Conservation (phyloP, 2,329 filamentous ascomycete species). For the Cyclaneusma minus region DNA sequence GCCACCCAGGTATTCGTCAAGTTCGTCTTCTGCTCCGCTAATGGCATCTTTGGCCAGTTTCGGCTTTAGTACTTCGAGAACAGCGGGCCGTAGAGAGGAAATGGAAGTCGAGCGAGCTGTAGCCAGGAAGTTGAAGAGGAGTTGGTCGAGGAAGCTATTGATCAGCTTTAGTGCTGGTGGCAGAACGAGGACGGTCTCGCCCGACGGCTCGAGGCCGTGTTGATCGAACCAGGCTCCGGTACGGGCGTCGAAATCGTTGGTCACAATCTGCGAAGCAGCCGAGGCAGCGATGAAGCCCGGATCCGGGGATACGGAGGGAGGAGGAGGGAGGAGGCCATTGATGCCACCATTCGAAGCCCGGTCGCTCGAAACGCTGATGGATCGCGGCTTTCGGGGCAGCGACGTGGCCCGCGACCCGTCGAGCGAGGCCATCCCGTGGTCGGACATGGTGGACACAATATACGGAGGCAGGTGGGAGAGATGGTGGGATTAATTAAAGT, state of each 20-base stretch:
- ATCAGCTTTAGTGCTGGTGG: conserved; percentile 59
- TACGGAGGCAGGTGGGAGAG: too few species aligned
- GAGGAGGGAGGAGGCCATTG: conserved; percentile 48
- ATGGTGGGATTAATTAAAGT: too few species aligned
- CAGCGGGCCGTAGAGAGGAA: conserved; percentile 59
- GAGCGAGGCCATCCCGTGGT: too few species aligned
- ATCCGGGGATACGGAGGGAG: conserved; percentile 53
- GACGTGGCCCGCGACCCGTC: too few species aligned
- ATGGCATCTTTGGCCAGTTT: conserved; percentile 78
- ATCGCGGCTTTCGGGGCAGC: too few species aligned
- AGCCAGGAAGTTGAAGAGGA: conserved; percentile 81
- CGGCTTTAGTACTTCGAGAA: conserved; percentile 75
- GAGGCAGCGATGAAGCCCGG: conserved; percentile 79
- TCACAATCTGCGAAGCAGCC: conserved; percentile 82
- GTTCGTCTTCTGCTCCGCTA: conserved; percentile 67
- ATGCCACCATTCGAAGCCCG: conserved; percentile 43
- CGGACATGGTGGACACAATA: too few species aligned
- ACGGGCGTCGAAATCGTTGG: conserved; percentile 69
- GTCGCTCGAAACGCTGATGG: conserved; percentile 56
- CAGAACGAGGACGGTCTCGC: conserved; percentile 59
- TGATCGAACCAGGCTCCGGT: conserved; percentile 55
- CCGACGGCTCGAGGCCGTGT: conserved; percentile 46
- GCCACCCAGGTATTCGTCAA: conserved; percentile 74
- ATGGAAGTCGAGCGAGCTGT: conserved; percentile 66
- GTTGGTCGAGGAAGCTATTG: conserved; percentile 86